Conservation (phyloP, 2,329 filamentous ascomycete genomes). For the Pyricularia sp. region DNA sequence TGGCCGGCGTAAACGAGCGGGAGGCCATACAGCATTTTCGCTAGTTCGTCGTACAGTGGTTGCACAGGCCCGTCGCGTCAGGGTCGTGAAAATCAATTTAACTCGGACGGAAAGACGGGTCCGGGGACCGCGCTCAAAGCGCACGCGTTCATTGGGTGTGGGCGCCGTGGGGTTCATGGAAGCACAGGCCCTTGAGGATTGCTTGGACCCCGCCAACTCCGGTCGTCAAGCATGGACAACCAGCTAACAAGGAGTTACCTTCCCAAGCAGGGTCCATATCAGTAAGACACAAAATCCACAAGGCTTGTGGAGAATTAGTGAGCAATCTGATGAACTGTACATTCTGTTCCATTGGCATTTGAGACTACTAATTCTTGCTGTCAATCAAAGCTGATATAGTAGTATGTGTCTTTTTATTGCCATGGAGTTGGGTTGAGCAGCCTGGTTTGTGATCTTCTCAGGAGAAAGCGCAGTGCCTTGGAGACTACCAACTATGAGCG, state of each 20-base stretch:
- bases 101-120: not conserved
- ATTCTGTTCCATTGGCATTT: not conserved
- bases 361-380: not conserved
- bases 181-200: not conserved
- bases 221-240: not conserved
- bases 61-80: not conserved
- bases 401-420: not conserved
- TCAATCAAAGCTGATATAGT: not conserved
- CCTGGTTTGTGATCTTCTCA: not conserved
- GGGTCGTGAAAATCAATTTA: not conserved
- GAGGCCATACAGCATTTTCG: not conserved
- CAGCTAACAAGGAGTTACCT: not conserved
- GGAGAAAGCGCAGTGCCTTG: not conserved
- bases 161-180: not conserved
- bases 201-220: not conserved
- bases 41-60: not conserved
- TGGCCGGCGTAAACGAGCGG: not conserved
- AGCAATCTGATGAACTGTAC: not conserved
- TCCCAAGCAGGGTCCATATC: not conserved
- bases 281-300: not conserved
- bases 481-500: not conserved
- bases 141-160: not conserved
- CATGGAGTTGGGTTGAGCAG: not conserved
- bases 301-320: not conserved
- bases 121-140: not conserved